Evolutionary conservation across 2,329 filamentous ascomycete genomes (phyloP).

Genomic region (Aspergillus sp.): DNA sequence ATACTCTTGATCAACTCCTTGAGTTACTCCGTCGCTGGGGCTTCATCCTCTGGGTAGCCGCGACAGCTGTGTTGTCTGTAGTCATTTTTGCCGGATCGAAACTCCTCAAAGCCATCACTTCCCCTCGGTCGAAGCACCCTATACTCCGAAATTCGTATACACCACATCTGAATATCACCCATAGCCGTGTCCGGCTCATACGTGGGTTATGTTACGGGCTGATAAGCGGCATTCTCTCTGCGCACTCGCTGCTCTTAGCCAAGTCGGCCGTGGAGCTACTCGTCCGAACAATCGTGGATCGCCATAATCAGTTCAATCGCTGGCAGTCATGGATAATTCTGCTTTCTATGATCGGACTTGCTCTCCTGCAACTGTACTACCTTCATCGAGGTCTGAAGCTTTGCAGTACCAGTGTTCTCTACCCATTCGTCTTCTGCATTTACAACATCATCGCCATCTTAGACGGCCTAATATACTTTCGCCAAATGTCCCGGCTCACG

Average conservation of each 20-base stretch:
- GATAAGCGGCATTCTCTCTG: constrained; percentile 89
- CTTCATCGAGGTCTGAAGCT: constrained; percentile 91
- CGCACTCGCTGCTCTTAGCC: constrained; percentile 87
- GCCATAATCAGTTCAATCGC: constrained; percentile 87
- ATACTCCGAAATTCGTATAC: constrained; percentile 47
- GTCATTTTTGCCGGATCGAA: constrained; percentile 63
- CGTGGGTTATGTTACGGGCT: constrained; percentile 85
- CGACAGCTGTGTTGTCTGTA: constrained; percentile 72
- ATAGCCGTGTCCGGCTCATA: constrained; percentile 68
- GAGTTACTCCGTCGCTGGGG: constrained; percentile 68
- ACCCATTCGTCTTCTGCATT: too few species aligned
- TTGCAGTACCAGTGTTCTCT: constrained; percentile 63
- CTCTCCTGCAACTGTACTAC: constrained; percentile 90
- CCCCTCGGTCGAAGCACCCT: constrained; percentile 33
- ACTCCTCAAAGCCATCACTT: constrained; percentile 39
- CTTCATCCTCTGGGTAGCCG: constrained; percentile 86
- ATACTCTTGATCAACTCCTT: constrained; percentile 80
- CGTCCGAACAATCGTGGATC: constrained; percentile 80
- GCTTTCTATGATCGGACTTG: constrained; percentile 74
- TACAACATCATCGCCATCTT: too few species aligned
- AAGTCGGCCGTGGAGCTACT: constrained; percentile 96
- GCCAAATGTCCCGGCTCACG: too few species aligned
- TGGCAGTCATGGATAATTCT: constrained; percentile 96
- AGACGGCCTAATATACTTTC: too few species aligned
- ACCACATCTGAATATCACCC: constrained; percentile 39